phyloP scores from a whole-genome alignment of 495 filamentous ascomycete species.

The Tuber microsphaerosporum region DNA sequence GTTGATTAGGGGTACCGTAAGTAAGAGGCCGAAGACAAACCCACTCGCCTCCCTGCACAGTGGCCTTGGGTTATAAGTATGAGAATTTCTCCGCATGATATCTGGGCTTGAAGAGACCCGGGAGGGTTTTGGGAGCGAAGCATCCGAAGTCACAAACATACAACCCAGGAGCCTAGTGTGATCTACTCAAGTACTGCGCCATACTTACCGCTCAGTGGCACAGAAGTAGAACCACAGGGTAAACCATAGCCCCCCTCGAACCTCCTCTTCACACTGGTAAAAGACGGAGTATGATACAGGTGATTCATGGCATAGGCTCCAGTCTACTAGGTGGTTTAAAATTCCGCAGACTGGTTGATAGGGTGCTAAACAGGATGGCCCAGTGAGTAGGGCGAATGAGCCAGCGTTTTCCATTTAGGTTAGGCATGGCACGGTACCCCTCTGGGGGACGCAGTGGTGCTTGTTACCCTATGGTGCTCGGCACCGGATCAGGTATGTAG shows the following conservation, averaged over 20 bases:
- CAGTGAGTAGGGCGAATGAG: too few species aligned
- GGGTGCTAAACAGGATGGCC: too few species aligned
- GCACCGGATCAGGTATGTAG: too few species aligned
- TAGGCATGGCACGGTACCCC: too few species aligned
- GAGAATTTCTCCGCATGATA: background rate
- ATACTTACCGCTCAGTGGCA: background rate
- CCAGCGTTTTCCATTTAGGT: too few species aligned
- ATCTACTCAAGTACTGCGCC: background rate
- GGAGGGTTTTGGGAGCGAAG: background rate
- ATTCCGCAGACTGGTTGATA: background rate
- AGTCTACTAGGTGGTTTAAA: background rate
- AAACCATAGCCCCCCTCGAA: background rate
- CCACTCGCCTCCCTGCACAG: background rate
- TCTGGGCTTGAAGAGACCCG: background rate
- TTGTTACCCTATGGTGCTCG: too few species aligned
- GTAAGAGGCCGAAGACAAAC: background rate
- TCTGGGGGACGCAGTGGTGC: too few species aligned
- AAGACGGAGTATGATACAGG: background rate
- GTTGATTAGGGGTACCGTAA: background rate
- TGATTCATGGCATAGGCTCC: background rate
- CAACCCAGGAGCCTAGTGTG: background rate
- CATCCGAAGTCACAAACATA: background rate
- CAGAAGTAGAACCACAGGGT: background rate
- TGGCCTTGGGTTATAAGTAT: background rate
- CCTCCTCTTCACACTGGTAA: background rate